Conservation (phyloP, 2,329 filamentous ascomycete species). For the Microascus cirrosus region DNA sequence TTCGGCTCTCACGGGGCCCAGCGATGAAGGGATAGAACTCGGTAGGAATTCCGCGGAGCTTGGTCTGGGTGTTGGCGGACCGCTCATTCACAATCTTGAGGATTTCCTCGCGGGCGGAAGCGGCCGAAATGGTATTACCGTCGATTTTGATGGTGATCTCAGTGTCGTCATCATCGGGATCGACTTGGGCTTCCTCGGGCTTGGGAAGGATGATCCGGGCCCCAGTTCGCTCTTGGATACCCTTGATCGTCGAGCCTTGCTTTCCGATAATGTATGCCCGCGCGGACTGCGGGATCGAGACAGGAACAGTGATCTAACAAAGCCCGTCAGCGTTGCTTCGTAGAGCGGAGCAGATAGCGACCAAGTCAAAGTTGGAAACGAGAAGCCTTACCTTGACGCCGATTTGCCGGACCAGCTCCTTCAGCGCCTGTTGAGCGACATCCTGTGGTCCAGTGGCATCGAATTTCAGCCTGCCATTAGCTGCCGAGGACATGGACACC, state of each 20-base stretch:
- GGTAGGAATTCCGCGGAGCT: slow-evolving; percentile 72
- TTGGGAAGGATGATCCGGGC: slow-evolving; percentile 86
- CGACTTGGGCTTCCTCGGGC: slow-evolving; percentile 49
- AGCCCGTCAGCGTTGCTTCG: background rate
- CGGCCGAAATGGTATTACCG: slow-evolving; percentile 80
- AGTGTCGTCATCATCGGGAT: slow-evolving; percentile 62
- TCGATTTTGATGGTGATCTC: slow-evolving; percentile 81
- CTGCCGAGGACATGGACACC: slow-evolving; percentile 65
- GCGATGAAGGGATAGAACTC: slow-evolving; percentile 96
- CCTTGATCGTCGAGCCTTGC: slow-evolving; percentile 79
- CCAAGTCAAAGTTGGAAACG: background rate
- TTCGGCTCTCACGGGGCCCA: slow-evolving; percentile 58
- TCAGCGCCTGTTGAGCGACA: slow-evolving; percentile 75
- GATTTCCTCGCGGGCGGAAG: slow-evolving; percentile 74
- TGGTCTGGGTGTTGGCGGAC: slow-evolving; percentile 69
- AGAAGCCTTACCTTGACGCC: slow-evolving; percentile 56
- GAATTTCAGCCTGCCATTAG: slow-evolving; percentile 65
- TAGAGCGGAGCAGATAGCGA: background rate
- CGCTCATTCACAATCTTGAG: slow-evolving; percentile 80
- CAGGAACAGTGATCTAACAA: slow-evolving; percentile 8
- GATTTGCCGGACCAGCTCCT: slow-evolving; percentile 79
- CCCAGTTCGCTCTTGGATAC: slow-evolving; percentile 79
- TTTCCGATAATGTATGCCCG: slow-evolving; percentile 89
- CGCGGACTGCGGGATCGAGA: slow-evolving; percentile 43
- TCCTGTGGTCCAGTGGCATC: slow-evolving; percentile 77